Evolutionary conservation across 495 filamentous ascomycete genomes (phyloP), one percentile per base, ranked within the genome.

Genomic region (Penicillium longicatenatum): DNA sequence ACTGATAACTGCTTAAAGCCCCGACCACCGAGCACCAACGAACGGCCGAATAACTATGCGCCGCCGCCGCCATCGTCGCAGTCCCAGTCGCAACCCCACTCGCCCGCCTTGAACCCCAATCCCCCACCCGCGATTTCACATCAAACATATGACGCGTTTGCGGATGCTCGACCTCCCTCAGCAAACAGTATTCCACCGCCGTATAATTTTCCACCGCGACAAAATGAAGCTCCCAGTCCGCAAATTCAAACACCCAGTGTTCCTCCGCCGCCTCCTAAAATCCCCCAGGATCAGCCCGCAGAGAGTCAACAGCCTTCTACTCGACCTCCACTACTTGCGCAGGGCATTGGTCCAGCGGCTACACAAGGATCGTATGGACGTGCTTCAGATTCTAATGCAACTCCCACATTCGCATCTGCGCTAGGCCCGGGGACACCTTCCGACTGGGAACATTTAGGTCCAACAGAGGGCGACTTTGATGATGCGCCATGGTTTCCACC

Each of bases 361-460:
- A 61, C 53, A 41, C 49, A 56, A 10, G 59, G 65, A 29, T 62
- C 57, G 2, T 69, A 65, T 50, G 62, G 49, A 20, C 48, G 48
- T 17, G 17, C 60, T 58, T 42, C 61, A 17, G 60, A 59, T 35
- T 51, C 61, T 6, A 61, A 60, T 48, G 22, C 61, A 20, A 35
- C 65, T 12, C 45, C 63, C 6, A 54, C 70, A 14, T 59, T 60
- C 42, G 42, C 74, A 11, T 83, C 82, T 51, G 79, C 79, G 14
- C 59, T 86, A 33, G 82, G 83, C 0, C 64, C 70, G 52, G 81
- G 81, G 7, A 75, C 77, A 1, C 83, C 82, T 1, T 84, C 82
- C n/a, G 84, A 84, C 55, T 85, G 82, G 84, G 83, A 86, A 52
- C 78, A 83, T 61, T 75, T 86, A 57, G 69, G 69, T 11, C 69